Percentiles rank a stretch among this genome's conserved stretches.
These are phyloP conservation scores for Macrocybe gigantea DNA, from an alignment of 768 basidiomycete genomes.

Conservation along the genomic window DNA sequence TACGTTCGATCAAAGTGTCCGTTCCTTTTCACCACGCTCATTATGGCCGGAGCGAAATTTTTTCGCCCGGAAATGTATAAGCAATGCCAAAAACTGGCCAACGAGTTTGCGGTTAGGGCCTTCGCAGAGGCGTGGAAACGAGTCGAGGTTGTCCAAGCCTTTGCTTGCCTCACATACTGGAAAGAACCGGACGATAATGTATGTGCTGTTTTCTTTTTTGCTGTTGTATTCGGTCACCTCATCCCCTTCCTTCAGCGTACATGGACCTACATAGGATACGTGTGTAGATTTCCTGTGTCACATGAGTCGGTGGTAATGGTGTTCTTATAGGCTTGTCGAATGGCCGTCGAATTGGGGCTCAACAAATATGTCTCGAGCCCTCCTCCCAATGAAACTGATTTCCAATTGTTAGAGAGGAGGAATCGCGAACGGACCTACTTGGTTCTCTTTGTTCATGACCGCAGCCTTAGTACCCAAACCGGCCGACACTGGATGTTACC, in stretches of 20 bases:
- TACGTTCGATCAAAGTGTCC: conserved; percentile 80
- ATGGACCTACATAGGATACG: conserved; percentile 86
- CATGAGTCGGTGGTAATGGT: not conserved
- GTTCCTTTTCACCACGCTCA: conserved; percentile 78
- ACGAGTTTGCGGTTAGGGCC: conserved; percentile 70
- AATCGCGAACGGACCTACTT: conserved; percentile 85
- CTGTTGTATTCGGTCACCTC: conserved; percentile 10
- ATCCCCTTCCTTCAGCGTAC: conserved; percentile 46
- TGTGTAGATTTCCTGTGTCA: conserved; percentile 25
- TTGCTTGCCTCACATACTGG: conserved; percentile 88
- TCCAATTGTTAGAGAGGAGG: conserved; percentile 68
- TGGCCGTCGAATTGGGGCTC: conserved; percentile 80
- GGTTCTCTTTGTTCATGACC: conserved; percentile 82
- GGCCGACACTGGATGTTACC: conserved; percentile 87
- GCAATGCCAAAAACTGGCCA: conserved; percentile 63
- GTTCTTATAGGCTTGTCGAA: conserved; percentile 62
- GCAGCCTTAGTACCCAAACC: conserved; percentile 81
- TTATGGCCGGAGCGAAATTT: conserved; percentile 84
- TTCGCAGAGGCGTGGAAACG: conserved; percentile 76
- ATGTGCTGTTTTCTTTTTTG: conserved; percentile 16
- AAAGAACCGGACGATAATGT: conserved; percentile 83
- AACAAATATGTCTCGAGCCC: conserved; percentile 62
- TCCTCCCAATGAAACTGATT: conserved; percentile 53
- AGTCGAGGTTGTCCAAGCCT: conserved; percentile 86
- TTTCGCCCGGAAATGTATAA: conserved; percentile 66